These are phyloP conservation scores for Agrocybe praecox DNA, from an alignment of 768 basidiomycete species.

Conservation along the genomic window DNA sequence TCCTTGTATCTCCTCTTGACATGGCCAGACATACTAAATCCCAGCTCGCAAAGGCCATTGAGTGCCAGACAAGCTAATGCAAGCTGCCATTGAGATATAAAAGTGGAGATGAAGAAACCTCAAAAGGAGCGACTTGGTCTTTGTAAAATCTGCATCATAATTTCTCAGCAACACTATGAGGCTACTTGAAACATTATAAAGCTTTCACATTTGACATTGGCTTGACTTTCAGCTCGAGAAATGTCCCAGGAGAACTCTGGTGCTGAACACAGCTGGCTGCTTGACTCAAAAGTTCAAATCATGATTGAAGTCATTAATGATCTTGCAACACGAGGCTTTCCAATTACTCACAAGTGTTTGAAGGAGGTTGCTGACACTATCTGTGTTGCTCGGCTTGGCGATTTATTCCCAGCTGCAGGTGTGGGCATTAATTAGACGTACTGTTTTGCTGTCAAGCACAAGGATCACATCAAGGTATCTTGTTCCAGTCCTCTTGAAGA, in stretches of 20 bases:
- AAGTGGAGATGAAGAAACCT: not conserved
- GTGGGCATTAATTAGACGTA: constrained; percentile 40
- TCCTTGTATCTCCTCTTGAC: no score
- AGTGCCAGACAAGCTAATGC: not conserved
- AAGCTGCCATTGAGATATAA: not conserved
- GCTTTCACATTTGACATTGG: constrained; percentile 17
- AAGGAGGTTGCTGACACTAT: constrained; percentile 36
- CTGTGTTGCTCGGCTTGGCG: constrained; percentile 24
- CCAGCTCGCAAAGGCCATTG: no score
- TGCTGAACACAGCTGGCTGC: constrained; percentile 3
- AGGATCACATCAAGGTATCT: constrained; percentile 24
- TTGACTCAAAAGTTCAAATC: constrained; percentile 25
- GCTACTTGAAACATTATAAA: constrained; percentile 11
- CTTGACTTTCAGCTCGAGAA: constrained; percentile 5
- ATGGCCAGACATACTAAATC: no score
- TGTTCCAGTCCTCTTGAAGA: constrained; percentile 35
- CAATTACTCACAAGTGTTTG: constrained; percentile 30
- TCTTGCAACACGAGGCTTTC: constrained; percentile 33
- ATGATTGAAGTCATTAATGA: constrained; percentile 30
- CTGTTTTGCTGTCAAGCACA: constrained; percentile 30
- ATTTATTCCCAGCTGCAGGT: constrained; percentile 28
- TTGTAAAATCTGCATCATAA: not conserved
- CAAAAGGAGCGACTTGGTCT: not conserved
- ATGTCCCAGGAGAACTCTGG: constrained; percentile 1
- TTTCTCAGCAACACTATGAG: not conserved